Conservation (phyloP, 208 protist species). For the Naegleria gruberi region DNA sequence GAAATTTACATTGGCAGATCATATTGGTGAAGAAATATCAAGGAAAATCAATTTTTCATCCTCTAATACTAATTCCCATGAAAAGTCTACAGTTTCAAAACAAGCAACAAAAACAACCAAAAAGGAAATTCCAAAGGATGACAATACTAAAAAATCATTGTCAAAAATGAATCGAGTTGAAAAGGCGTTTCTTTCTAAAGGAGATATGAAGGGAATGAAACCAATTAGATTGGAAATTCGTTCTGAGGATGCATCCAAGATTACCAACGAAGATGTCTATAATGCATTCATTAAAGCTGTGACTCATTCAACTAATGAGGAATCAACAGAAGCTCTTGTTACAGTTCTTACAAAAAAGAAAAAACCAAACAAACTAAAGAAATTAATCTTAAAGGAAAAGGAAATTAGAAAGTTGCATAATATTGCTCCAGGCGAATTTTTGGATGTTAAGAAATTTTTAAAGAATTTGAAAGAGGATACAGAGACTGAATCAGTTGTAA, state of each 20-base stretch:
- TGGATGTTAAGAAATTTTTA: background rate
- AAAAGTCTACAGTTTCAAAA: background rate
- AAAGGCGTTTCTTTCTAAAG: background rate
- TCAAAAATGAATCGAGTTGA: background rate
- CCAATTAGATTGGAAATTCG: background rate
- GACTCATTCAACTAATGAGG: background rate
- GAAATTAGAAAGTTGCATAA: background rate
- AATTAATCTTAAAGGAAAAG: background rate
- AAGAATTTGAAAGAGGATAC: background rate
- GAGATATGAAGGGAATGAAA: background rate
- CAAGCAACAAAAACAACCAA: background rate
- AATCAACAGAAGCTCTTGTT: background rate
- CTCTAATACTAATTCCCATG: background rate
- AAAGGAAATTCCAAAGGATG: background rate
- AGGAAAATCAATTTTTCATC: background rate
- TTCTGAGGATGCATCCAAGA: background rate
- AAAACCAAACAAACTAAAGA: background rate
- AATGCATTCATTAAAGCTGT: background rate
- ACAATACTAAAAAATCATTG: background rate
- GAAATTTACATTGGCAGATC: background rate
- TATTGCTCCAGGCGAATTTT: background rate
- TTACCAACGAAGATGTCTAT: background rate
- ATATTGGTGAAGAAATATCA: background rate
- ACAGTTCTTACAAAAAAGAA: background rate
- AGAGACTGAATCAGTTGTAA: background rate